Evolutionary conservation across 2,329 filamentous ascomycete species (phyloP).

Genomic region (Anthostomella pinea): DNA sequence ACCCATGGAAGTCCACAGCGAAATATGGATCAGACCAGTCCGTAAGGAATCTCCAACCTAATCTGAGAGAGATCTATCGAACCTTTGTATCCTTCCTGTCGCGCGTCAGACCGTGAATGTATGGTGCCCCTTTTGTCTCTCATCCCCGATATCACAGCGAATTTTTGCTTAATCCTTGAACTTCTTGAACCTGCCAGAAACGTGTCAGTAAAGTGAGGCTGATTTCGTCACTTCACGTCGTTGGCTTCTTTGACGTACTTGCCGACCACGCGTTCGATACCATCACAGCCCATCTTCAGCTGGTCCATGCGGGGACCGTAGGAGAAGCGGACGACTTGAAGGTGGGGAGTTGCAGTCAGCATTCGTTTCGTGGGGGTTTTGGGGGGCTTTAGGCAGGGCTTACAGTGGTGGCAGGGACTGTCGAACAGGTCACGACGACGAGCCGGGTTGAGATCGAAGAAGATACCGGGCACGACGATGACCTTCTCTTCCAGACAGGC

Average conservation of each 20-base stretch:
- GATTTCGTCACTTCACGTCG: too few species aligned
- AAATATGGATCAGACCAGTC: too few species aligned
- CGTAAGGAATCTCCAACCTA: too few species aligned
- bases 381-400: conserved; percentile 14
- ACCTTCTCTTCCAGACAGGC: conserved; percentile 91
- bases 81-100: too few species aligned
- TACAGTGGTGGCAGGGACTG: conserved; percentile 83
- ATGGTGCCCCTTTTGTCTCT: too few species aligned
- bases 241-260: conserved; percentile 48
- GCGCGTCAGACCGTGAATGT: too few species aligned
- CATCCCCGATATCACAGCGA: not conserved
- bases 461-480: conserved; percentile 95
- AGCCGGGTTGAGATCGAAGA: conserved; percentile 93
- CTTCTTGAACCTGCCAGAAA: conserved; percentile 26
- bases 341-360: not conserved
- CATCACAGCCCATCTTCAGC: conserved; percentile 75
- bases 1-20: conserved; percentile 2
- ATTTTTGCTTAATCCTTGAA: conserved; percentile 10
- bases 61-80: too few species aligned
- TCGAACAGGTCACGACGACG: conserved; percentile 90
- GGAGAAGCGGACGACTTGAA: conserved; percentile 68
- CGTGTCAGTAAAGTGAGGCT: too few species aligned
- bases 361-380: too few species aligned
- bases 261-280: conserved; percentile 76
- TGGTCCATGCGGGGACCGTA: conserved; percentile 82